Base-by-base conservation (phyloP, 345 rosid genomes). In the Rubroshorea leprosula region DNA sequence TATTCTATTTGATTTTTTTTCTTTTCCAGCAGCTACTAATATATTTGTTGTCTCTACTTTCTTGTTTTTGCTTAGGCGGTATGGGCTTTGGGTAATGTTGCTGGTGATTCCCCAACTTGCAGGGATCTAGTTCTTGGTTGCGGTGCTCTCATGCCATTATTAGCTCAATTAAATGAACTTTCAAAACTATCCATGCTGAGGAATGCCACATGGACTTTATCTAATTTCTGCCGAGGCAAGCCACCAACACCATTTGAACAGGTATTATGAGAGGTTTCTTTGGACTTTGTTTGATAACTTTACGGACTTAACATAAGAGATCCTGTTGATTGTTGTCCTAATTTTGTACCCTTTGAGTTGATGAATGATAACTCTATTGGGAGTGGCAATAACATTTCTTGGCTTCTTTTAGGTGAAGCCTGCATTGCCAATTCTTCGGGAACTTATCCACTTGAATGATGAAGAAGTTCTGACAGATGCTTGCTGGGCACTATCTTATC, bases 401-500 rank as follows among this genome's bases (percentile, higher is more conserved):
- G 66, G 58, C 63, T 62, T 43, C n/a, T 61, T 62, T 62, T 70
- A 88, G 96, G 92, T 85, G 63, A 81, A 80, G 74, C 86, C 93
- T 67, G 96, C 96, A 3, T 62, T 88, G 63, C 82, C 93, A 20
- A 63, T 80, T 74, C 86, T 88, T 38, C 83, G 75, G 68, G 81
- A 81, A 57, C 96, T 88, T 54, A 81, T 88, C 31, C 72, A 76
- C 70, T 68, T 78, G 52, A 73, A 74, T 63, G 96, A 88, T 74
- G 96, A 88, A 67, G 96, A 88, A 80, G 93, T 88, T 64, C 69
- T 88, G 45, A 83, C 96, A 19, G 93, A 88, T n/a, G n/a, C n/a
- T n/a, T n/a, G n/a, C n/a, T n/a, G n/a, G n/a, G n/a, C n/a, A n/a
- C n/a, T n/a, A n/a, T 83, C 86, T 0, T 78, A 81, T 65, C 86